Conservation (phyloP, 495 filamentous ascomycete species). For the Penicillium cataractarum region DNA sequence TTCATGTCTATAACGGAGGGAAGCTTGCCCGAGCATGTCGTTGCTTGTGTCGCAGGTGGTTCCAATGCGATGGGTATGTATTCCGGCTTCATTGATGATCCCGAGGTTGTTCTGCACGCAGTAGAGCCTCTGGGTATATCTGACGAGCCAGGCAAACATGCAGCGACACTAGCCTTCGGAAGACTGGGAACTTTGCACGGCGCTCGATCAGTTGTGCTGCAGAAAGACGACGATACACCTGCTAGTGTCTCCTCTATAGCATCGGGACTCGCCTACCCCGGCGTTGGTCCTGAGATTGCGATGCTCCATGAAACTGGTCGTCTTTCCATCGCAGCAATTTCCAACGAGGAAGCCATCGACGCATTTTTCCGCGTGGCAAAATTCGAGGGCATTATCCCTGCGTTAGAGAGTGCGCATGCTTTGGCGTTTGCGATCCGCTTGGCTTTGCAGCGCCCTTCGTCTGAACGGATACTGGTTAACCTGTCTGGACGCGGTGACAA, state of each 20-base stretch:
- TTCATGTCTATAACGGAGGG: neutral
- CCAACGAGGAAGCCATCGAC: neutral
- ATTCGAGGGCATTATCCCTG: slow-evolving; percentile 94
- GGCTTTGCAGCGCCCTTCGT: slow-evolving; percentile 19
- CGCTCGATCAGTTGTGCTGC: slow-evolving; percentile 13
- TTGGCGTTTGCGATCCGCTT: slow-evolving; percentile 5
- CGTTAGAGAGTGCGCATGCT: slow-evolving; percentile 54
- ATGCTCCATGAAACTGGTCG: slow-evolving; percentile 78
- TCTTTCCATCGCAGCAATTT: neutral
- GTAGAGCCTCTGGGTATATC: slow-evolving; percentile 8
- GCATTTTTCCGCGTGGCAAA: slow-evolving; percentile 32
- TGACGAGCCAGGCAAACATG: slow-evolving; percentile 7
- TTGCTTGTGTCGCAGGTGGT: slow-evolving; percentile 2
- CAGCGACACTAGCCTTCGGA: slow-evolving; percentile 15
- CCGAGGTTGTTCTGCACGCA: slow-evolving; percentile 3
- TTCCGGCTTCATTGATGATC: slow-evolving; percentile 3
- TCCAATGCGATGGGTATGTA: slow-evolving; percentile 7
- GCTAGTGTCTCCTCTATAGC: slow-evolving; percentile 1
- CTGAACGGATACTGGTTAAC: slow-evolving; percentile 37
- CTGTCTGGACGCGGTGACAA: slow-evolving; percentile 38
- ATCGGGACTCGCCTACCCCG: slow-evolving; percentile 82
- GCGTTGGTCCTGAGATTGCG: slow-evolving; percentile 92
- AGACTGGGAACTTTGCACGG: slow-evolving; percentile 17
- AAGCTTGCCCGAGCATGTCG: slow-evolving; percentile 5
- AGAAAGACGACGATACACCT: slow-evolving; percentile 11